phyloP scores from a whole-genome alignment of 192 early-diverging fungal genomes.

The Chytriomyces hyalinus region DNA sequence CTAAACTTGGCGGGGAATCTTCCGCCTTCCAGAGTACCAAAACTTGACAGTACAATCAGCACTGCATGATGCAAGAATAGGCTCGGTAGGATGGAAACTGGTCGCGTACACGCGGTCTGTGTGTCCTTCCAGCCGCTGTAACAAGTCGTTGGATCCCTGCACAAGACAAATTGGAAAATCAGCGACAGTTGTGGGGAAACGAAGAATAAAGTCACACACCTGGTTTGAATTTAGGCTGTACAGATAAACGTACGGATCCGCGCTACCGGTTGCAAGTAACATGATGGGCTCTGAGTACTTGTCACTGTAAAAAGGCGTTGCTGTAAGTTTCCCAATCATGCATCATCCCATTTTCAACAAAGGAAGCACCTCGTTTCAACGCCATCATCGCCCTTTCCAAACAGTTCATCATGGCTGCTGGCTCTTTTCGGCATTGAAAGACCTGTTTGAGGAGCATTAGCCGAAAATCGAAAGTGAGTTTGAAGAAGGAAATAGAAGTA shows the following conservation, averaged over 20 bases:
- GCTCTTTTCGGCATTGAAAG: constrained; percentile 23
- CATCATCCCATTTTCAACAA: neutral
- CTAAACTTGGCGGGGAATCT: constrained; percentile 9
- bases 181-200: neutral
- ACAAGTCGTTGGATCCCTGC: constrained; percentile 47
- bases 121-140: constrained; percentile 87
- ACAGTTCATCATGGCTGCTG: constrained; percentile 51
- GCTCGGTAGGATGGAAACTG: constrained; percentile 87
- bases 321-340: neutral
- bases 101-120: constrained; percentile 92
- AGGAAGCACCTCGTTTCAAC: constrained; percentile 27
- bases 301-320: neutral
- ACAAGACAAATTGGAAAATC: neutral
- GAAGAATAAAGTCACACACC: constrained; percentile 8
- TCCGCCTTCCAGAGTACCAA: constrained; percentile 59
- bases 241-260: constrained; percentile 82
- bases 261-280: constrained; percentile 79
- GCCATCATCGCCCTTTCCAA: constrained; percentile 42
- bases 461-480: constrained; percentile 20
- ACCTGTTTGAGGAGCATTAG: constrained; percentile 13
- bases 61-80: constrained; percentile 81
- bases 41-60: constrained; percentile 82
- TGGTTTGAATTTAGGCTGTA: constrained; percentile 59
- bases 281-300: constrained; percentile 29
- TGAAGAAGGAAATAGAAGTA: constrained; percentile 18